Evolutionary conservation across 164 flowering plant species (phyloP), one percentile per base, ranked within the genome.

Genomic region (Vitis labrusca): DNA sequence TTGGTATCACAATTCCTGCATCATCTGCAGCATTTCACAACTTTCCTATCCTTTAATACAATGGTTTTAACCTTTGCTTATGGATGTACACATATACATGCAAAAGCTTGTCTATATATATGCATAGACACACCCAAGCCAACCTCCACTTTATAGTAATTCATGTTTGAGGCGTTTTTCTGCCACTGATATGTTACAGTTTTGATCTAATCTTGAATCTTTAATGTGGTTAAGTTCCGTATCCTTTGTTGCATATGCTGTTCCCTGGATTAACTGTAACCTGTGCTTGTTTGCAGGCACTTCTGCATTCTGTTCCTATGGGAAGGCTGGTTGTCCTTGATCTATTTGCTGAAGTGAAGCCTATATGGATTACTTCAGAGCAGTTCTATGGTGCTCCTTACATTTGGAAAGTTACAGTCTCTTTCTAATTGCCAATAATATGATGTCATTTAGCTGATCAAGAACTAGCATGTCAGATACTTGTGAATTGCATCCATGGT

Each of bases 341-440:
- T 83, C 82, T 90, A 56, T 90, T 81, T 85, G 95, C 91, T 27
- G 95, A 90, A 84, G 95, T 84, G 68, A 88, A 87, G 73, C 91
- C 95, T 13, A 66, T 90, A 71, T 90, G 92, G 95, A 68, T 56
- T 70, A 81, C 82, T 74, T 83, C 92, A 27, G 82, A 88, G 66
- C 94, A 90, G 66, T 90, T 90, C 68, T 90, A 88, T 73, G 94
- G 94, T 9, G 82, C 85, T 75, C 94, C 94, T 62, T 90, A 90
- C 80, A 90, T 88, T 71, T 90, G 92, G 94, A 44, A 81, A 83
- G 88, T 80, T 54, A 9, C 56, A 17, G 15, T 64, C 10, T 51
- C 50, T 56, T 55, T 49, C 49, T 52, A 14, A 7, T 58, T 55
- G 15, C 13, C 59, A 30, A 65, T 23, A 7, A 19, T 3, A 50